Base-by-base conservation (phyloP, 1,284 basidiomycete genomes). In the Tausonia pullulans region DNA sequence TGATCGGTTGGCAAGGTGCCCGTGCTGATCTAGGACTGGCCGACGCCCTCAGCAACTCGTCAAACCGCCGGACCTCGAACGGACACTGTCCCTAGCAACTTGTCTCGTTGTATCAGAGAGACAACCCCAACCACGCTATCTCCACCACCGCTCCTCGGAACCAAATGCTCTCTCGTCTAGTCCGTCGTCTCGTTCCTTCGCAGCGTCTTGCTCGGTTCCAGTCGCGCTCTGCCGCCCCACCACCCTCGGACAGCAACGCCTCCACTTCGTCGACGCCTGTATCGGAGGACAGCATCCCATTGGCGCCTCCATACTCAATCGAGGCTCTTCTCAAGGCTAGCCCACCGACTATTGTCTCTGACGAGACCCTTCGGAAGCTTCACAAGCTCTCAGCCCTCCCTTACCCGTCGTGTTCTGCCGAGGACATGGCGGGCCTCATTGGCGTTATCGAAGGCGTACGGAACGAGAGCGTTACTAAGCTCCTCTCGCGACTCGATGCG, bases 301-400 rank as follows among this genome's bases (percentile, higher is more conserved):
- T 63, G 45, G 44, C 48, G 11, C 55, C 55, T 11, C 13, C 62
- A 7, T 63, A 63, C 56, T 63, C 62, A 10, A 62, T 62, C 61
- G 48, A 45, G 4, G n/a, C 14, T 41, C 62, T 63, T 44, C 62
- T 63, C 56, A 39, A 43, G 3, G 11, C 56, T 13, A 39, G 13
- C 4, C 49, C 48, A 45, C 41, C 46, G 2, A 2, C 55, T 0
- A 7, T 41, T 5, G n/a, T 63, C 13, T 49, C 56, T 2, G 16
- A 43, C n/a, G 55, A 50, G 8, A 58, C 62, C 41, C 49, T 63
- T 41, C 39, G 45, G n/a, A 48, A 63, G 10, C 56, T 63, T 7
- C 62, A 63, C 50, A 58, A 43, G 40, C 56, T 63, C 16, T 43
- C 55, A 13, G 62, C 46, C 14, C 46, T 63, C 40, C 62, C 55